Evolutionary conservation across 805 yeast genomes (phyloP).

Genomic region (Wickerhamomyces rabaulensis): DNA sequence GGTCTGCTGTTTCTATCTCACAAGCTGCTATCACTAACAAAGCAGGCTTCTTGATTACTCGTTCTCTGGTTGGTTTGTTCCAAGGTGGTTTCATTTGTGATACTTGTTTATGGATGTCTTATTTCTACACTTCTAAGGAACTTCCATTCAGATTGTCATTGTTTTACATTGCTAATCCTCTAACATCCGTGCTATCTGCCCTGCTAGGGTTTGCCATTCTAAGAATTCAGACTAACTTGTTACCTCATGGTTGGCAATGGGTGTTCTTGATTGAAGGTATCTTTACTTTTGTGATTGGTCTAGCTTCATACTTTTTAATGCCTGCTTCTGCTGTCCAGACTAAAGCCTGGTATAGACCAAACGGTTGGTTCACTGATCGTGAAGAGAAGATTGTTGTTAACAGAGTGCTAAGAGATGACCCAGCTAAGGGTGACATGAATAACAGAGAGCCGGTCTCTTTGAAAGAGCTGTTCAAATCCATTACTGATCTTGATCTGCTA

Average conservation of each 20-base stretch:
- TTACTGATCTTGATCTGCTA: slow-evolving; percentile 49
- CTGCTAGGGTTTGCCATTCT: slow-evolving; percentile 51
- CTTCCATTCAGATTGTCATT: slow-evolving; percentile 52
- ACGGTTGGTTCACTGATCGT: slow-evolving; percentile 47
- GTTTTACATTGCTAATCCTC: slow-evolving; percentile 53
- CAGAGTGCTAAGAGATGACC: slow-evolving; percentile 57
- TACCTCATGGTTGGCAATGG: slow-evolving; percentile 60
- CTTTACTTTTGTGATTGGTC: slow-evolving; percentile 49
- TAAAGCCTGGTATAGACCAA: slow-evolving; percentile 40
- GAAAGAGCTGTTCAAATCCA: slow-evolving; percentile 33
- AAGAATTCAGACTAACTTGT: slow-evolving; percentile 39
- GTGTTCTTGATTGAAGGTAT: slow-evolving; percentile 61
- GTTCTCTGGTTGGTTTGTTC: slow-evolving; percentile 49
- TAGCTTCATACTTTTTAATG: slow-evolving; percentile 42
- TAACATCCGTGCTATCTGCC: slow-evolving; percentile 41
- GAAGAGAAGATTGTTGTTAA: slow-evolving; percentile 57
- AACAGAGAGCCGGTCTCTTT: slow-evolving; percentile 48
- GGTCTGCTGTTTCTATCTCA: slow-evolving; percentile 51
- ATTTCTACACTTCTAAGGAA: slow-evolving; percentile 58
- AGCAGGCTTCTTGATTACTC: slow-evolving; percentile 39
- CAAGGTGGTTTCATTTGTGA: slow-evolving; percentile 74
- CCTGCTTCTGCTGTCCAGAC: slow-evolving; percentile 53
- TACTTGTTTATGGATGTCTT: slow-evolving; percentile 56
- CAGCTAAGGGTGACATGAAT: slow-evolving; percentile 59
- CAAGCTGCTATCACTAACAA: slow-evolving; percentile 42